These are phyloP conservation scores for Microdochium bolleyi DNA, from an alignment of 2,329 filamentous ascomycete genomes.

Conservation along the genomic window DNA sequence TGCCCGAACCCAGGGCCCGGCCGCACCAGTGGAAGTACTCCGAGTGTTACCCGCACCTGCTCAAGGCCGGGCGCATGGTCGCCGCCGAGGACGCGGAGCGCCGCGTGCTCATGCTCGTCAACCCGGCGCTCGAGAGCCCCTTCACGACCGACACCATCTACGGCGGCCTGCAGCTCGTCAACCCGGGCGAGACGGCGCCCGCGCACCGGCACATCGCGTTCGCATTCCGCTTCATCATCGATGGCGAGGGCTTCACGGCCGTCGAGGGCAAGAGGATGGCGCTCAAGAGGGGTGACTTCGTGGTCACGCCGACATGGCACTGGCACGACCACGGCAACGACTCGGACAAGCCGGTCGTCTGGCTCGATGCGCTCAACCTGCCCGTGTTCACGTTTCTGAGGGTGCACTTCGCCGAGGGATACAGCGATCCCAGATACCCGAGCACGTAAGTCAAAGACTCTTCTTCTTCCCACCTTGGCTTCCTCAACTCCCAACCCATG, in stretches of 20 bases:
- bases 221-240: slow-evolving; percentile 49
- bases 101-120: slow-evolving; percentile 19
- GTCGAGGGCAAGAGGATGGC: slow-evolving; percentile 44
- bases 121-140: slow-evolving; percentile 30
- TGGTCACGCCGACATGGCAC: slow-evolving; percentile 50
- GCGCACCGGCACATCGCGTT: slow-evolving; percentile 49
- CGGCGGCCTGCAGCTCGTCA: slow-evolving; percentile 47
- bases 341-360: slow-evolving; percentile 43
- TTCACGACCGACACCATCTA: slow-evolving; percentile 52
- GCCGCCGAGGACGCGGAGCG: slow-evolving; percentile 17
- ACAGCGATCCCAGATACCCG: slow-evolving; percentile 36
- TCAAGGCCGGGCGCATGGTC: slow-evolving; percentile 13
- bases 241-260: slow-evolving; percentile 48
- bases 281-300: slow-evolving; percentile 44
- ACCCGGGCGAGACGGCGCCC: slow-evolving; percentile 45
- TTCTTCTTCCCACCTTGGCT: too few species aligned
- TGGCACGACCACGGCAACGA: slow-evolving; percentile 56
- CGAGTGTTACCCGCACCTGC: slow-evolving; percentile 12
- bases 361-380: slow-evolving; percentile 49
- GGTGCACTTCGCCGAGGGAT: slow-evolving; percentile 47
- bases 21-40: slow-evolving; percentile 14
- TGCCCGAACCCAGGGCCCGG: background rate
- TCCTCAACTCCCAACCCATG: too few species aligned
- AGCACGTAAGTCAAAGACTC: slow-evolving; percentile 31
- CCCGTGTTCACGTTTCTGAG: slow-evolving; percentile 41